phyloP scores from a whole-genome alignment of 2,329 filamentous ascomycete species.

The Colletotrichum costaricense region DNA sequence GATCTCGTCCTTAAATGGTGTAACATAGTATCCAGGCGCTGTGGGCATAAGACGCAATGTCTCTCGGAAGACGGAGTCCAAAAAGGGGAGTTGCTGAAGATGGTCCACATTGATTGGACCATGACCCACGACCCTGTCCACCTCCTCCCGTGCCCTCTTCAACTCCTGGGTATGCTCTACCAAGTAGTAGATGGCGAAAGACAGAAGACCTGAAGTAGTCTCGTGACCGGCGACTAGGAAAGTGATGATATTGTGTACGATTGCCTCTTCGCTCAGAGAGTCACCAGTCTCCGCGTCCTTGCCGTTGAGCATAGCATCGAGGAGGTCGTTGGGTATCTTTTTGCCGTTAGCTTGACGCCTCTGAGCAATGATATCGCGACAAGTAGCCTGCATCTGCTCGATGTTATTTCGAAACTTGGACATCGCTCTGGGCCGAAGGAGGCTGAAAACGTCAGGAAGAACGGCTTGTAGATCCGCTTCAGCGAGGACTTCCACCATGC shows the following conservation, averaged over 20 bases:
- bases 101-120: conserved; percentile 67
- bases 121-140: conserved; percentile 72
- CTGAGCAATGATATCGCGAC: conserved; percentile 67
- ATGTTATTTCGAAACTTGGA: conserved; percentile 61
- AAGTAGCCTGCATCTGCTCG: conserved; percentile 58
- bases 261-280: conserved; percentile 66
- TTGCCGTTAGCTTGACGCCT: conserved; percentile 63
- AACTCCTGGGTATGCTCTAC: conserved; percentile 71
- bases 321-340: conserved; percentile 61
- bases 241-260: conserved; percentile 76
- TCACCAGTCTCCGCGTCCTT: conserved; percentile 73
- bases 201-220: conserved; percentile 75
- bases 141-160: conserved; percentile 72
- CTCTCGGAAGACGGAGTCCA: conserved; percentile 72
- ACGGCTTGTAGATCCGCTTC: conserved; percentile 60
- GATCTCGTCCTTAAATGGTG: conserved; percentile 53
- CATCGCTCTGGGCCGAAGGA: conserved; percentile 44
- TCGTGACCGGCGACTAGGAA: conserved; percentile 77
- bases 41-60: conserved; percentile 45
- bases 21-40: conserved; percentile 39
- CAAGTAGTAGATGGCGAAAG: conserved; percentile 74
- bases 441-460: conserved; percentile 54
- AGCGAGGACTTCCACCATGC: conserved; percentile 69
- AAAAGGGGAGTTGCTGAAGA: conserved; percentile 70
- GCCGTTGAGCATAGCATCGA: conserved; percentile 73